Percentiles rank a stretch among this genome's conserved stretches.
phyloP scores from a whole-genome alignment of 1,284 basidiomycete species.

The Irpex sp. region DNA sequence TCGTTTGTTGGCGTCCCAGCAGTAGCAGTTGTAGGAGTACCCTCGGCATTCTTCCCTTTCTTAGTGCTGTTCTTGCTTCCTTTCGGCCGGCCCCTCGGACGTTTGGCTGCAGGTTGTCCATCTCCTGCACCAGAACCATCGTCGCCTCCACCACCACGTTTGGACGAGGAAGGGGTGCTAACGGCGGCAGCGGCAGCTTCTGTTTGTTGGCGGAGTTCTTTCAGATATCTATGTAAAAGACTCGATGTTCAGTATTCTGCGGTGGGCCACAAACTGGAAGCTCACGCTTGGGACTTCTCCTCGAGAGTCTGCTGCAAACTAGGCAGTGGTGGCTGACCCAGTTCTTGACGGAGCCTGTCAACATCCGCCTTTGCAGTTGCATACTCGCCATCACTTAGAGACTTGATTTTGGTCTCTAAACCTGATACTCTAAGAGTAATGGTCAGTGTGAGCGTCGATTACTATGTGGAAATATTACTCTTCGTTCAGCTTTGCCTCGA shows the following conservation, averaged over 20 bases:
- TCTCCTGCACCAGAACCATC: constrained; percentile 17
- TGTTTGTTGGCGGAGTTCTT: constrained; percentile 42
- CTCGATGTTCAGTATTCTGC: neutral
- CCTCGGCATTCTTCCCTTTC: constrained; percentile 12
- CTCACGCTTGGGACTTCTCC: constrained; percentile 78
- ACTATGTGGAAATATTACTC: constrained; percentile 54
- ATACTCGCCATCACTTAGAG: constrained; percentile 80
- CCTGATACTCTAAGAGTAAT: constrained; percentile 56
- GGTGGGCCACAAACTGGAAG: neutral
- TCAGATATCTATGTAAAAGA: constrained; percentile 39
- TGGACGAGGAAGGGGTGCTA: constrained; percentile 19
- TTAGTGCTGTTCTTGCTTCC: constrained; percentile 48
- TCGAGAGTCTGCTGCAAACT: constrained; percentile 76
- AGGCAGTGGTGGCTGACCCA: constrained; percentile 78
- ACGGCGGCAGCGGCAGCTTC: constrained; percentile 28
- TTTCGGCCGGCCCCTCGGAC: constrained; percentile 52
- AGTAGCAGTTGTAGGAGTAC: neutral
- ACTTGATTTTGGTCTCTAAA: constrained; percentile 69
- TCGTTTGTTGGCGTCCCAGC: too few species aligned
- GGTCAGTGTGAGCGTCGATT: neutral
- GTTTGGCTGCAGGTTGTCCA: constrained; percentile 42
- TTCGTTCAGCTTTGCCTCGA: constrained; percentile 60
- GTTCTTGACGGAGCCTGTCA: constrained; percentile 75
- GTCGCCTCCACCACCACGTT: constrained; percentile 2
- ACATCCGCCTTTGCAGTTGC: constrained; percentile 77